Conservation (phyloP, 2,329 filamentous ascomycete genomes). For the Coccinonectria pachysandricola region DNA sequence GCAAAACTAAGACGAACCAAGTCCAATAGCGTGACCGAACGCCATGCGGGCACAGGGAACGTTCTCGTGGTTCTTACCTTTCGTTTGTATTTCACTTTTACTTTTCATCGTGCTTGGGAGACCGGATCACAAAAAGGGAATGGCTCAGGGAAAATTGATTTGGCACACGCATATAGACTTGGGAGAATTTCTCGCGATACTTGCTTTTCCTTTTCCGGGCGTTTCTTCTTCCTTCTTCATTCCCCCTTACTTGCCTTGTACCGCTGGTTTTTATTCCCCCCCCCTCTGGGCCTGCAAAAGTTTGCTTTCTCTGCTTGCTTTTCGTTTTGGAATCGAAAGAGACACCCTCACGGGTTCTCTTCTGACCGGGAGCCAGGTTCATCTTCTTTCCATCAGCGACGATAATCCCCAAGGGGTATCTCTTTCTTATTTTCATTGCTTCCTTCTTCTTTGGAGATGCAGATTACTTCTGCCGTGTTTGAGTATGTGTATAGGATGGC, state of each 20-base stretch:
- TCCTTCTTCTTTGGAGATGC: too few relatives aligned
- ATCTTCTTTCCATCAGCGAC: constrained; percentile 3
- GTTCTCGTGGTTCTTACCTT: neutral
- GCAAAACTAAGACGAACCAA: neutral
- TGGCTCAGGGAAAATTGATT: constrained; percentile 16
- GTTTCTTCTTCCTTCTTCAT: constrained; percentile 6
- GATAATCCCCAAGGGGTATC: too few relatives aligned
- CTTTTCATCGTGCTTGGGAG: too few relatives aligned
- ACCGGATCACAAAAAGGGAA: constrained; percentile 18
- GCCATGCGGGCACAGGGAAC: neutral
- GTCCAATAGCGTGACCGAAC: too few relatives aligned
- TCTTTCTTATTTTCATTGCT: too few relatives aligned
- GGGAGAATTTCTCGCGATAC: constrained; percentile 10
- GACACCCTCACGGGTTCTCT: constrained; percentile 4
- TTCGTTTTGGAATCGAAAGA: constrained; percentile 6
- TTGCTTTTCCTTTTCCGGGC: constrained; percentile 7
- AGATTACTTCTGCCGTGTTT: constrained; percentile 15
- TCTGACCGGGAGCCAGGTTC: constrained; percentile 5
- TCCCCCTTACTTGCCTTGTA: constrained; percentile 11
- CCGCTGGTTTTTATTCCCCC: too few relatives aligned
- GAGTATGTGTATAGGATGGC: constrained; percentile 18
- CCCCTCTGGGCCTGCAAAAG: too few relatives aligned
- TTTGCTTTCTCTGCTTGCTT: constrained; percentile 5
- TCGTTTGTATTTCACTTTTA: too few relatives aligned
- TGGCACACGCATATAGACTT: constrained; percentile 20